Conservation (phyloP, 108 stramenopile species). For the Skeletonema grethae region DNA sequence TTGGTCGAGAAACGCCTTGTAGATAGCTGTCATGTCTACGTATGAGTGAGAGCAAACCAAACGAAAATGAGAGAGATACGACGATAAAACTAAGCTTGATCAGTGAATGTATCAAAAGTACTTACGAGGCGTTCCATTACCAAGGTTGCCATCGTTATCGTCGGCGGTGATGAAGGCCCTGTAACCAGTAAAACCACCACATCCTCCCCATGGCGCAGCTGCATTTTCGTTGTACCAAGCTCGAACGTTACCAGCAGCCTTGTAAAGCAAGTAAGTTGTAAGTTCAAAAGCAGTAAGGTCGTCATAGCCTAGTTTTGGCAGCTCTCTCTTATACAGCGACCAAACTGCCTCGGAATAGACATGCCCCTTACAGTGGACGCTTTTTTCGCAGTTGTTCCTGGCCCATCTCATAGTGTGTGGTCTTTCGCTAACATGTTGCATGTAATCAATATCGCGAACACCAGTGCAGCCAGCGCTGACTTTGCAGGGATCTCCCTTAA, state of each 20-base stretch:
- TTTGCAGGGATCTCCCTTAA: background rate
- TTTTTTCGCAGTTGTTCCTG: background rate
- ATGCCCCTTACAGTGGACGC: background rate
- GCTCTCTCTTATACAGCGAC: slow-evolving; percentile 20
- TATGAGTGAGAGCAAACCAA: background rate
- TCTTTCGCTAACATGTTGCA: background rate
- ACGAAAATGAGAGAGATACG: background rate
- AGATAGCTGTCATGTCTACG: slow-evolving; percentile 13
- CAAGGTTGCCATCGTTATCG: slow-evolving; percentile 30
- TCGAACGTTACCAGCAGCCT: slow-evolving; percentile 25
- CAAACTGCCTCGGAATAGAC: slow-evolving; percentile 27
- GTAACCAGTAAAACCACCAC: slow-evolving; percentile 25
- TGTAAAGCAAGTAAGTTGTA: slow-evolving; percentile 24
- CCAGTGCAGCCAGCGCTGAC: background rate
- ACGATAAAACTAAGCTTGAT: background rate
- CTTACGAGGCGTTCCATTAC: slow-evolving; percentile 31
- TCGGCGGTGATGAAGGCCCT: slow-evolving; percentile 24
- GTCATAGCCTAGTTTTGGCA: slow-evolving; percentile 23
- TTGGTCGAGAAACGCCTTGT: slow-evolving; percentile 11
- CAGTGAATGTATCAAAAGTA: background rate
- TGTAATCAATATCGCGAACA: background rate
- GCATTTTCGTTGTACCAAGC: slow-evolving; percentile 19
- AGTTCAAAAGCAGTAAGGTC: slow-evolving; percentile 31
- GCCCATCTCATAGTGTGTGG: background rate
- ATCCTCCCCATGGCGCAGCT: slow-evolving; percentile 5